These are phyloP conservation scores for Lolium perenne DNA, from an alignment of 176 grass and related monocot genomes.

Conservation along the genomic window DNA sequence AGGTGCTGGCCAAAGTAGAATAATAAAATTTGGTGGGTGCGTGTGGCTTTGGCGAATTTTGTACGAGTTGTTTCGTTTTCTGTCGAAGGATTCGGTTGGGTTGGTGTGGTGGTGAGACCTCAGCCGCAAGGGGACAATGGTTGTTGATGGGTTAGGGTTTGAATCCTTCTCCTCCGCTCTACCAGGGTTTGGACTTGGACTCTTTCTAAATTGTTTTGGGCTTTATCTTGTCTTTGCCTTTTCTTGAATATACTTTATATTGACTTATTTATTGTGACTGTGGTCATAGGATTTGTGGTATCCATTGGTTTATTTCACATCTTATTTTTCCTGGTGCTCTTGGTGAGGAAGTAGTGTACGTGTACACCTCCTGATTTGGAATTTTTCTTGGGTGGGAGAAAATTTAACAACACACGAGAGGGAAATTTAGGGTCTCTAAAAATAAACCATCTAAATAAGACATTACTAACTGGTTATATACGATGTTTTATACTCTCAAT, in stretches of 20 bases:
- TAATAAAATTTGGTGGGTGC: conserved; percentile 33
- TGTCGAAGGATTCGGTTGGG: neutral
- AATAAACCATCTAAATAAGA: too few relatives aligned
- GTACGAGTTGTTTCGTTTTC: neutral
- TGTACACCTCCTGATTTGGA: too few relatives aligned
- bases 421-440: too few relatives aligned
- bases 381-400: too few relatives aligned
- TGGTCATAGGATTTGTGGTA: neutral
- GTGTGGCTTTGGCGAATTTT: neutral
- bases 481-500: too few relatives aligned
- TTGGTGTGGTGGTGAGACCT: neutral
- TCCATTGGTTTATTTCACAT: neutral
- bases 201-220: neutral
- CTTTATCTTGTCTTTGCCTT: neutral
- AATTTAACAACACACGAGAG: too few relatives aligned
- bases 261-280: neutral
- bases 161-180: neutral
- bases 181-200: conserved; percentile 17
- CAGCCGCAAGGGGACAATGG: neutral
- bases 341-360: too few relatives aligned
- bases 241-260: neutral
- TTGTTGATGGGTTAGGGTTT: conserved; percentile 31
- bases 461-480: too few relatives aligned
- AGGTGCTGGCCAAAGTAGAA: neutral
- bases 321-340: too few relatives aligned